A percentile compares a stretch with the other conserved stretches of the same genome.
phyloP scores from a whole-genome alignment of 148 eudicot species.

The Cornus suecica region DNA sequence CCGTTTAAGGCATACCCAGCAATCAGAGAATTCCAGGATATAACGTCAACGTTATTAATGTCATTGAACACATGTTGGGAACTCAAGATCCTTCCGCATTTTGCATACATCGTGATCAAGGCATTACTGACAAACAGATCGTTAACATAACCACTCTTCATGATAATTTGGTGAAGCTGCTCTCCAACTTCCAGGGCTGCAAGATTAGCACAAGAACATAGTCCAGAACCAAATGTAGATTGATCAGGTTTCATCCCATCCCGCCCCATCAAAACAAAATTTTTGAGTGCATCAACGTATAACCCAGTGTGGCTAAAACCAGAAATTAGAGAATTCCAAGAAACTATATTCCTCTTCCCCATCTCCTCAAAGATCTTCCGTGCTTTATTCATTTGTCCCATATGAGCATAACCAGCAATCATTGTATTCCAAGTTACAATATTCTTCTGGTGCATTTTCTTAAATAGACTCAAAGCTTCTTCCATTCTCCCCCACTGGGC shows the following conservation, averaged over 20 bases:
- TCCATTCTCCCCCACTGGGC: slow-evolving; percentile 41
- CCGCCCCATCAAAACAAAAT: slow-evolving; percentile 5
- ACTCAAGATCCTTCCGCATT: slow-evolving; percentile 16
- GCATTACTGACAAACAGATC: slow-evolving; percentile 17
- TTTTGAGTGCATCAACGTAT: slow-evolving; percentile 33
- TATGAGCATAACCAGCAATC: slow-evolving; percentile 43
- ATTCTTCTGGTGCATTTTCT: slow-evolving; percentile 35
- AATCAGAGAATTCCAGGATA: slow-evolving; percentile 20
- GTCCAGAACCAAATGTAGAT: slow-evolving; percentile 14
- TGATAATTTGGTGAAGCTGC: slow-evolving; percentile 18
- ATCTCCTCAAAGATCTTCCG: slow-evolving; percentile 27
- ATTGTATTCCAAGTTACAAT: slow-evolving; percentile 48
- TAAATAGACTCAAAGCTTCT: slow-evolving; percentile 42
- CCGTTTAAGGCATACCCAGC: slow-evolving; percentile 22
- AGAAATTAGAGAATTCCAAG: slow-evolving; percentile 20
- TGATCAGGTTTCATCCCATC: slow-evolving; percentile 18
- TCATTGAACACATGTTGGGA: slow-evolving; percentile 9
- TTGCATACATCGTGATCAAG: slow-evolving; percentile 25
- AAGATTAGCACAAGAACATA: slow-evolving; percentile 19
- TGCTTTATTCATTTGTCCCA: slow-evolving; percentile 36
- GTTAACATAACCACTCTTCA: slow-evolving; percentile 17
- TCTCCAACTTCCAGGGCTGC: slow-evolving; percentile 18
- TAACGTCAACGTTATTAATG: slow-evolving; percentile 6
- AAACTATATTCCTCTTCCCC: slow-evolving; percentile 17
- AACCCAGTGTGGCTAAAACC: slow-evolving; percentile 47